phyloP scores from a whole-genome alignment of 2,329 filamentous ascomycete genomes.

The Penicillium italicum region DNA sequence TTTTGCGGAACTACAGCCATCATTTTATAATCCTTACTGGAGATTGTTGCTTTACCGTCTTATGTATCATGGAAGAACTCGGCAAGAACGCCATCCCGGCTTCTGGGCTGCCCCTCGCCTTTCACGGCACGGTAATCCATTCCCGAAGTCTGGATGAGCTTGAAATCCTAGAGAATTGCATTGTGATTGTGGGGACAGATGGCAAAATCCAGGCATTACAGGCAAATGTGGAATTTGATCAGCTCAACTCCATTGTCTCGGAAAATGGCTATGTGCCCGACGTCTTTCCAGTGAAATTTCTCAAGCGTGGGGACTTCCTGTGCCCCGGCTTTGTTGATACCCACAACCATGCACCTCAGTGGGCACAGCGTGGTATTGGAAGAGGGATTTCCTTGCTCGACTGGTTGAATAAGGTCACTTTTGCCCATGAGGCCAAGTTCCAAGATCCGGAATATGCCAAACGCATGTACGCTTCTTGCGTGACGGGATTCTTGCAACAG shows the following conservation, averaged over 20 bases:
- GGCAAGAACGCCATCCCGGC: conserved; percentile 7
- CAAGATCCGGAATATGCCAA: conserved; percentile 52
- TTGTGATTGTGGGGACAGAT: conserved; percentile 30
- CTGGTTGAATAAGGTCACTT: conserved; percentile 63
- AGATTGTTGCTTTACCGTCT: not conserved
- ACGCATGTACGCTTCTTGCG: conserved; percentile 50
- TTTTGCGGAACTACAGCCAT: not conserved
- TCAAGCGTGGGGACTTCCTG: conserved; percentile 31
- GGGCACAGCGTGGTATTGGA: conserved; percentile 46
- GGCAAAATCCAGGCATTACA: conserved; percentile 32
- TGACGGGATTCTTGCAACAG: conserved; percentile 58
- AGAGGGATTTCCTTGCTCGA: conserved; percentile 48
- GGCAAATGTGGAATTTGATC: conserved; percentile 14
- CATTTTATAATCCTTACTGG: not conserved
- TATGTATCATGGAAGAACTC: conserved; percentile 6
- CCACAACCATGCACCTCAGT: conserved; percentile 64
- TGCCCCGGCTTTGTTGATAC: conserved; percentile 54
- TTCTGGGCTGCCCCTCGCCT: conserved; percentile 28
- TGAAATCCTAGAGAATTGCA: conserved; percentile 32
- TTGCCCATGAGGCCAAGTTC: conserved; percentile 62
- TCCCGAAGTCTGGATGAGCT: conserved; percentile 22
- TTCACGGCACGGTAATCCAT: conserved; percentile 38
- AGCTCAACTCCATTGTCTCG: conserved; percentile 26
- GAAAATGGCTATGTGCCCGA: conserved; percentile 26
- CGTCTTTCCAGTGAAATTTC: conserved; percentile 27